Base-by-base conservation (phyloP, 805 yeast species). In the Metschnikowia bowlesiae region DNA sequence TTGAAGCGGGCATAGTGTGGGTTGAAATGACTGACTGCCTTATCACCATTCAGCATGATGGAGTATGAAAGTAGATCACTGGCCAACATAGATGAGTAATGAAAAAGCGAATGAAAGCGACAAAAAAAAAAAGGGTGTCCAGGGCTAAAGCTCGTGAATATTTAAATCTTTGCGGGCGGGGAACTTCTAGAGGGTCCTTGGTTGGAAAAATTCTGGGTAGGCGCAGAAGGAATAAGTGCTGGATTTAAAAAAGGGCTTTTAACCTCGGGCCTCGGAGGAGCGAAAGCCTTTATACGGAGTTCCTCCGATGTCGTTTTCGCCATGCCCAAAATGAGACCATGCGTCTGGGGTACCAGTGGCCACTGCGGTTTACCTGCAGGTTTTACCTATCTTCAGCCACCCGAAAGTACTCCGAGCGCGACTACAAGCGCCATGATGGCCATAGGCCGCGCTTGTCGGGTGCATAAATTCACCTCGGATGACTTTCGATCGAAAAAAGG, bases 21-120 rank as follows among this genome's bases (percentile, higher is more conserved):
- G 44, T 48, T 39, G 18, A 44, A 30, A 44, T 57, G 59, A 34
- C 50, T 47, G 36, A 54, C 47, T 26, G 61, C 60, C 46, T 57
- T 60, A 26, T 55, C 58, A 33, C 64, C 65, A 39, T 56, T 54
- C 53, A 62, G 61, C 75, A 71, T 71, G 48, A 72, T 72, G 34
- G 76, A 71, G 53, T 72, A 72, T 46, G 68, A 59, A 50, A 70
- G 60, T 41, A 72, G 65, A 53, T 72, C 76, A 61, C 63, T 64
- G 8, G 40, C 39, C 46, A 44, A 44, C 48, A 46, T 46, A 29
- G 14, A 9, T 33, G 13, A 28, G 22, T 8, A 22, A 8, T 39
- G 8, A 39, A 11, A 39, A 18, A 8, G 9, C 9, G 10, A 28
- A 16, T 26, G 29, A 4, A 16, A 18, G n/a, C 26, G 14, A 6